phyloP scores from a whole-genome alignment of 2,329 filamentous ascomycete genomes.

The Pestalotiopsis sp. region DNA sequence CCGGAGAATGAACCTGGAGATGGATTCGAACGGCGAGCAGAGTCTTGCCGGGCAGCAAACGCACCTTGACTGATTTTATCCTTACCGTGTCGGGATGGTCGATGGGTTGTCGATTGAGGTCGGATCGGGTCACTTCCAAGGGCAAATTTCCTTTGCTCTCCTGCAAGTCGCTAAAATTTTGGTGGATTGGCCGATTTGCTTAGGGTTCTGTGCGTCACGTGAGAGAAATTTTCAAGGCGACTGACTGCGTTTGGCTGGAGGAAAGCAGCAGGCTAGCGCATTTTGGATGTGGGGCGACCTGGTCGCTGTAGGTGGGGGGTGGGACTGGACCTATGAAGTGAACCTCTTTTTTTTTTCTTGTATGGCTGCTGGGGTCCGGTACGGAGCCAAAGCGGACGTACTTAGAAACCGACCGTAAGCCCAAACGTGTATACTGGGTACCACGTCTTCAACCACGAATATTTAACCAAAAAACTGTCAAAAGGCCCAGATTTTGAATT shows the following conservation, averaged over 20 bases:
- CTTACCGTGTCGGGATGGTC: conserved; percentile 8
- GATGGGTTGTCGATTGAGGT: conserved; percentile 7
- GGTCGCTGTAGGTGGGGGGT: background rate
- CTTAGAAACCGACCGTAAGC: no score
- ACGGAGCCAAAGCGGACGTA: background rate
- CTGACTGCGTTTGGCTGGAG: background rate
- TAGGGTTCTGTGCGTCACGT: conserved; percentile 6
- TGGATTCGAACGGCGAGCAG: background rate
- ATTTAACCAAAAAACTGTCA: no score
- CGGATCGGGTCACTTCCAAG: conserved; percentile 3
- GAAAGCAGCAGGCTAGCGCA: background rate
- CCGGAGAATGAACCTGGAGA: background rate
- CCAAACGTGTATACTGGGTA: no score
- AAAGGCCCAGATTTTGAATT: no score
- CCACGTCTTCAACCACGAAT: no score
- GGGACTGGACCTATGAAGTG: background rate
- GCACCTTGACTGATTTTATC: conserved; percentile 17
- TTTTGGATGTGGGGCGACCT: background rate
- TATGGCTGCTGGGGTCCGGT: background rate
- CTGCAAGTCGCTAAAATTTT: conserved; percentile 8
- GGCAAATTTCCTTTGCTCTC: conserved; percentile 9
- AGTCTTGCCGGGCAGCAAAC: conserved; percentile 1
- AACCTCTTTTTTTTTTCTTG: background rate
- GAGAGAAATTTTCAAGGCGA: conserved; percentile 1
- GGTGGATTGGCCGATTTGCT: conserved; percentile 6